Percentiles rank a stretch among this genome's conserved stretches.
These are phyloP conservation scores for Neopestalotiopsis sp. DNA, from an alignment of 2,329 filamentous ascomycete species.

Conservation along the genomic window DNA sequence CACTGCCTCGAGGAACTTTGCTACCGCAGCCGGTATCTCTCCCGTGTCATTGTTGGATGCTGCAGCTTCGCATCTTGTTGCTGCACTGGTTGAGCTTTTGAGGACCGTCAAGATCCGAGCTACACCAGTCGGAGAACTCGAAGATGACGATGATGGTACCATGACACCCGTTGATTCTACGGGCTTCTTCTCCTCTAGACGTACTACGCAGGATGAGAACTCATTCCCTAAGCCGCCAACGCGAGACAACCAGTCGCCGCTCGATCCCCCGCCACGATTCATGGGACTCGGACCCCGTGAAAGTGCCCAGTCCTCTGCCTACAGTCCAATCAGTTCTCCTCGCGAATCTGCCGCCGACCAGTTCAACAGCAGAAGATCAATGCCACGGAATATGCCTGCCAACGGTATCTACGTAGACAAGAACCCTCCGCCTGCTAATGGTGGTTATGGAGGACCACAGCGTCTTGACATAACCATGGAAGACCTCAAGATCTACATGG, in stretches of 20 bases:
- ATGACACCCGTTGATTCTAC: constrained; percentile 70
- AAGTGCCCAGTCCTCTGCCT: constrained; percentile 74
- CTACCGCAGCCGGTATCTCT: constrained; percentile 79
- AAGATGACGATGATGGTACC: constrained; percentile 74
- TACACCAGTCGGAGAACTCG: constrained; percentile 77
- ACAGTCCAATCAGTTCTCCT: constrained; percentile 75
- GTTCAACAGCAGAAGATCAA: constrained; percentile 32
- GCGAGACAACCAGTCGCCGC: constrained; percentile 41
- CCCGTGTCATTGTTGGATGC: constrained; percentile 94
- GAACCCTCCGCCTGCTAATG: constrained; percentile 39
- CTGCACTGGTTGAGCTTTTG: constrained; percentile 84
- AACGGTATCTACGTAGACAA: constrained; percentile 43
- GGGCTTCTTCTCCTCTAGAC: constrained; percentile 68
- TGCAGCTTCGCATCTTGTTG: constrained; percentile 86
- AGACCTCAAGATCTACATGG: constrained; percentile 73
- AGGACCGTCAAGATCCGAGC: constrained; percentile 82
- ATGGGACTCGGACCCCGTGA: constrained; percentile 62
- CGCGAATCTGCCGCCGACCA: constrained; percentile 57
- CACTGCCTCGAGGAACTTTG: constrained; percentile 92
- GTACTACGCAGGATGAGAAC: constrained; percentile 42
- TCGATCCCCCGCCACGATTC: constrained; percentile 60
- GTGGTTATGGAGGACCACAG: constrained; percentile 42
- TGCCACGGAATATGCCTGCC: constrained; percentile 20
- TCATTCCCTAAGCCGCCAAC: constrained; percentile 37
- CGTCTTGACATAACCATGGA: constrained; percentile 47